A percentile compares a stretch with the other conserved stretches of the same genome.
These are phyloP conservation scores for Moesziomyces aphidis DNA, from an alignment of 1,284 basidiomycete species.

Conservation along the genomic window DNA sequence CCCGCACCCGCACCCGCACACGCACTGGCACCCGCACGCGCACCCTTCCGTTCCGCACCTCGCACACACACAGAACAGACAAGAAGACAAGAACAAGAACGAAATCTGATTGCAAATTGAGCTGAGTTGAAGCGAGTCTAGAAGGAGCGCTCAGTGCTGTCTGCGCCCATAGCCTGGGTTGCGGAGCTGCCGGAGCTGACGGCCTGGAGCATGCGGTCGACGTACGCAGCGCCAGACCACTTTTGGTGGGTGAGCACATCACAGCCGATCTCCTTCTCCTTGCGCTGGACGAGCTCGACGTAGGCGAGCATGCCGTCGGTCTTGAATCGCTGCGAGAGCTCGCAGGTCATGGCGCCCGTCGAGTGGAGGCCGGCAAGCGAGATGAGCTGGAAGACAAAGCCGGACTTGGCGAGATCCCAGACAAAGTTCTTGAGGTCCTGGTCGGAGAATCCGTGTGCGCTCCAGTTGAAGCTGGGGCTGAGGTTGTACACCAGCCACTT, in stretches of 20 bases:
- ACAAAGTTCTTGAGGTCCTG: slow-evolving; percentile 66
- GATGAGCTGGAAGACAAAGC: slow-evolving; percentile 67
- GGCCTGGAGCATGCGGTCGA: slow-evolving; percentile 65
- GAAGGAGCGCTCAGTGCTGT: slow-evolving; percentile 57
- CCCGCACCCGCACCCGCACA: too few species aligned
- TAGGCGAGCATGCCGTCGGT: slow-evolving; percentile 69
- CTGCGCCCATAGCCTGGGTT: slow-evolving; percentile 63
- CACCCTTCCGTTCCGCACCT: neutral
- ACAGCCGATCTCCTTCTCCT: slow-evolving; percentile 65
- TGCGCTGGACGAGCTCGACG: slow-evolving; percentile 64
- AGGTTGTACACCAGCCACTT: slow-evolving; percentile 94
- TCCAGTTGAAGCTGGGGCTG: slow-evolving; percentile 94
- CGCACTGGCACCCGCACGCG: too few species aligned
- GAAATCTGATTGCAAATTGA: neutral
- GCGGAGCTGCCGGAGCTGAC: slow-evolving; percentile 62
- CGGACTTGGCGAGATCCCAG: slow-evolving; percentile 63
- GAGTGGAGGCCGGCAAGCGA: slow-evolving; percentile 66
- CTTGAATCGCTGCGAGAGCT: slow-evolving; percentile 73
- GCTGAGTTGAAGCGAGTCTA: slow-evolving; percentile 5
- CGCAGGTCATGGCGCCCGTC: slow-evolving; percentile 58
- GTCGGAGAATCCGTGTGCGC: slow-evolving; percentile 82
- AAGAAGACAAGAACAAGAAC: neutral
- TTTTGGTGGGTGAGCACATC: slow-evolving; percentile 67
- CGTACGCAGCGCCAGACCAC: slow-evolving; percentile 65
- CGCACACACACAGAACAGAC: neutral